Evolutionary conservation across 768 basidiomycete species (phyloP), one percentile per base, ranked within the genome.

Genomic region (Amyloporia xantha): DNA sequence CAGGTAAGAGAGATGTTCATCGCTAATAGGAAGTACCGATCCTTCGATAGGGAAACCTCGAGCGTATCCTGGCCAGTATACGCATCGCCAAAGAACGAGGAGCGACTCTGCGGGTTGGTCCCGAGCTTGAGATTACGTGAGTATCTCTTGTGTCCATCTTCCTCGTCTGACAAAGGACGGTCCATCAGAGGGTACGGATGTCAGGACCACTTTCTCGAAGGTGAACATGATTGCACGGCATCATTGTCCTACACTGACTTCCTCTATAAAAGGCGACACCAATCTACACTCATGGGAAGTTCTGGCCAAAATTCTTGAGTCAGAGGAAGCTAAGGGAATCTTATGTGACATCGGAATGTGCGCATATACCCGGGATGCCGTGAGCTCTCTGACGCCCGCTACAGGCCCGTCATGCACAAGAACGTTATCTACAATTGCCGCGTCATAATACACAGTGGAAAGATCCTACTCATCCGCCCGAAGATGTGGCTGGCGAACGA

Each of bases 401-500:
- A n/a, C 51, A 99, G 95, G 95, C 95, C 96, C 1, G 79, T 99
- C 47, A 78, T 86, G 1, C 96, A 99, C 77, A 97, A 97, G 77
- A 98, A 96, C 63, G 92, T 93, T 41, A 94, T 86, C 54, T 98
- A 97, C 71, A 99, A 99, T 62, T 96, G 92, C 65, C 85, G 96
- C 17, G 75, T 98, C 28, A 84, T 98, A 63, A 80, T 94, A 37
- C 78, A 91, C 61, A 75, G 93, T 67, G 75, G 81, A 48, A 78
- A 90, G 68, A 93, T 99, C 51, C 68, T 97, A 1, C 81, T 97
- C 54, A 98, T 99, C 54, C 82, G 96, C 20, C 96, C 96, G 0
- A 99, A 98, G 72, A 94, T 99, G 94, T 99, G 96, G 96, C 74
- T 99, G 39, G 96, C 96, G 1, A 98, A 98, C 62, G 92, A 96